Conservation (phyloP, 1,284 basidiomycete species). For the Cutaneotrichosporon spelunceum region DNA sequence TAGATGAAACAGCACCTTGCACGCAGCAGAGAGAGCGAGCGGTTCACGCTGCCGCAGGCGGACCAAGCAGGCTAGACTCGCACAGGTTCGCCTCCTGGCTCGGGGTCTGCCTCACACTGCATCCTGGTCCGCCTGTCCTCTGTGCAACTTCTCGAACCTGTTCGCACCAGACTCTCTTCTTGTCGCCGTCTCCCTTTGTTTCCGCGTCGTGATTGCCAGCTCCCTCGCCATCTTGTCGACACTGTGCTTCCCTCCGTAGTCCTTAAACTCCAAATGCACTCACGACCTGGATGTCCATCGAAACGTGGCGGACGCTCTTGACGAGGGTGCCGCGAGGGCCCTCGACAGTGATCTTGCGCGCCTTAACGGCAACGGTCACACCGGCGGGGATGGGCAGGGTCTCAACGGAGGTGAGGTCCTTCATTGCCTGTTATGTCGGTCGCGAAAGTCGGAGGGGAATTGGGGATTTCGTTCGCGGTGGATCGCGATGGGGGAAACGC, state of each 20-base stretch:
- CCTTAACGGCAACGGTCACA: conserved; percentile 79
- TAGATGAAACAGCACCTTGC: not conserved
- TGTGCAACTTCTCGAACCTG: not conserved
- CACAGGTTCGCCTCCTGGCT: not conserved
- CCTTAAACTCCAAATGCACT: conserved; percentile 41
- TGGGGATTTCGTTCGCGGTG: not conserved
- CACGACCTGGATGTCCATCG: conserved; percentile 91
- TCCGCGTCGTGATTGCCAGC: not conserved
- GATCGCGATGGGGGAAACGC: not conserved
- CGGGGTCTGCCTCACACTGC: too few relatives aligned
- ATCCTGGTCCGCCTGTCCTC: not conserved
- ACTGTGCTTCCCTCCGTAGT: not conserved
- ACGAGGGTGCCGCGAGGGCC: conserved; percentile 84
- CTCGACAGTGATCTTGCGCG: conserved; percentile 81
- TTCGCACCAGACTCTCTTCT: not conserved
- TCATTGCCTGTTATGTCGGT: conserved; percentile 40
- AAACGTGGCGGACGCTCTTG: conserved; percentile 90
- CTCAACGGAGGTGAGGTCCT: conserved; percentile 60
- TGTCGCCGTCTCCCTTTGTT: not conserved
- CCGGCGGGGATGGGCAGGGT: conserved; percentile 83
- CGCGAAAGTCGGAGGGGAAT: not conserved
- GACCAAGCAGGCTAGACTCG: not conserved
- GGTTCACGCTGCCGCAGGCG: not conserved
- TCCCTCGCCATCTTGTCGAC: not conserved
- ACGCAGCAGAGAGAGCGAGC: not conserved